A percentile compares a stretch with the other conserved stretches of the same genome.
Evolutionary conservation across 306 rosid species (phyloP).

Genomic region (Morella rubra): DNA sequence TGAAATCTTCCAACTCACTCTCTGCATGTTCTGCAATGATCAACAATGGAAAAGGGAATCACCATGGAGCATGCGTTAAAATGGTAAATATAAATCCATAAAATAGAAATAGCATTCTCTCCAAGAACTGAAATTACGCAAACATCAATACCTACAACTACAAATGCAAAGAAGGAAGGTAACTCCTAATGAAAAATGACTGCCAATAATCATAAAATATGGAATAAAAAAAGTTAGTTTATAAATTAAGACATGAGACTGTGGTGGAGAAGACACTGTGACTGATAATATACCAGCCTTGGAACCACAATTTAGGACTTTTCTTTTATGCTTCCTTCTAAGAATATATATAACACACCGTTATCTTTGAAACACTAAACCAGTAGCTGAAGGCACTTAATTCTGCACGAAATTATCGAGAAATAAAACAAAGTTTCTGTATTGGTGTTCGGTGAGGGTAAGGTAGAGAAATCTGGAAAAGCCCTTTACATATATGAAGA

Average conservation of each 20-base stretch:
- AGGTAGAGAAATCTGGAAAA: neutral
- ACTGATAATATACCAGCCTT: neutral
- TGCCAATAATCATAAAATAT: neutral
- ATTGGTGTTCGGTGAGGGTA: too few relatives aligned
- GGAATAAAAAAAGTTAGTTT: neutral
- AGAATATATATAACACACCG: neutral
- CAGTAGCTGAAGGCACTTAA: neutral
- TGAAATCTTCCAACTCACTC: conserved; percentile 65
- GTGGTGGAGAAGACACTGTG: neutral
- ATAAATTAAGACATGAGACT: neutral
- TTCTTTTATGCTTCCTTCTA: neutral
- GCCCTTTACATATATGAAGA: conserved; percentile 14
- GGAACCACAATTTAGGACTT: neutral
- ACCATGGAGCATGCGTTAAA: conserved; percentile 18
- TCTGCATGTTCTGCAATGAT: conserved; percentile 46
- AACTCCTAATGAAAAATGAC: neutral
- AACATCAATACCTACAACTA: neutral
- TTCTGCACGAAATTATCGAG: neutral
- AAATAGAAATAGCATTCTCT: neutral
- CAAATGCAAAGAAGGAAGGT: neutral
- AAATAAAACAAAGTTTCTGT: neutral
- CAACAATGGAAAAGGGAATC: conserved; percentile 1
- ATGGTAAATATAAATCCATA: neutral
- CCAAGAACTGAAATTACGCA: neutral
- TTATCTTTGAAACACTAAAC: neutral